phyloP scores from a whole-genome alignment of 2,329 filamentous ascomycete genomes.

The Microcyclospora pomicola region DNA sequence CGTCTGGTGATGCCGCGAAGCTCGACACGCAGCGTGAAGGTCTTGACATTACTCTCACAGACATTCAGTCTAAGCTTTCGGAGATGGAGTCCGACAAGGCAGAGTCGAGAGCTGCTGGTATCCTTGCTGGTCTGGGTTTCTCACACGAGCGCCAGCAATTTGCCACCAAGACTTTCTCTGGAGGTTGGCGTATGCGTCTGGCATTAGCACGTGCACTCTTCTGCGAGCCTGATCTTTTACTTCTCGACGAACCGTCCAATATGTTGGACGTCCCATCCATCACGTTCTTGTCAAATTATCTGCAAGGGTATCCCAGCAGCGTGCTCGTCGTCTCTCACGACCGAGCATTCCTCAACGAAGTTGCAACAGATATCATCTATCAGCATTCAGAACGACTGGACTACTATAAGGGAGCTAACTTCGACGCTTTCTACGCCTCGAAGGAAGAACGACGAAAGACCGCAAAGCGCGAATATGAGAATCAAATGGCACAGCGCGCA shows the following conservation, averaged over 20 bases:
- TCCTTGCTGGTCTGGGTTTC: constrained; percentile 92
- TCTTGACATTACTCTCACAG: constrained; percentile 76
- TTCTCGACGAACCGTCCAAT: constrained; percentile 98
- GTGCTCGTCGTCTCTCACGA: constrained; percentile 97
- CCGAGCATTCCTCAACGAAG: constrained; percentile 95
- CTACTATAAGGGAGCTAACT: constrained; percentile 97
- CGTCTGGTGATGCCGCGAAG: constrained; percentile 72
- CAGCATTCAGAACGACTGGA: constrained; percentile 94
- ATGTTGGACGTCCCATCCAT: constrained; percentile 99
- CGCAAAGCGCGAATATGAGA: constrained; percentile 93
- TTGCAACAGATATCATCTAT: constrained; percentile 98
- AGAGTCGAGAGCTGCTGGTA: constrained; percentile 86
- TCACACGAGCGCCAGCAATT: constrained; percentile 82
- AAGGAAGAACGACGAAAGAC: constrained; percentile 96
- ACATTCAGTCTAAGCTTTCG: constrained; percentile 79
- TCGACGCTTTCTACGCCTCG: constrained; percentile 90
- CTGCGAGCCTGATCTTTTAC: constrained; percentile 87
- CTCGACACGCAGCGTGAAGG: constrained; percentile 81
- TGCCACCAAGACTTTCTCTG: constrained; percentile 94
- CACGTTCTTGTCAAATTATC: constrained; percentile 90
- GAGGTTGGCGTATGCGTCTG: constrained; percentile 98
- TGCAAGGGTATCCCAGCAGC: constrained; percentile 86
- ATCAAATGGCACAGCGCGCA: constrained; percentile 85
- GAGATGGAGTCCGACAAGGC: constrained; percentile 99
- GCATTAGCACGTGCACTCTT: constrained; percentile 90